Conservation (phyloP, 176 grass and related monocot genomes). For the Rhynchospora tenuis region DNA sequence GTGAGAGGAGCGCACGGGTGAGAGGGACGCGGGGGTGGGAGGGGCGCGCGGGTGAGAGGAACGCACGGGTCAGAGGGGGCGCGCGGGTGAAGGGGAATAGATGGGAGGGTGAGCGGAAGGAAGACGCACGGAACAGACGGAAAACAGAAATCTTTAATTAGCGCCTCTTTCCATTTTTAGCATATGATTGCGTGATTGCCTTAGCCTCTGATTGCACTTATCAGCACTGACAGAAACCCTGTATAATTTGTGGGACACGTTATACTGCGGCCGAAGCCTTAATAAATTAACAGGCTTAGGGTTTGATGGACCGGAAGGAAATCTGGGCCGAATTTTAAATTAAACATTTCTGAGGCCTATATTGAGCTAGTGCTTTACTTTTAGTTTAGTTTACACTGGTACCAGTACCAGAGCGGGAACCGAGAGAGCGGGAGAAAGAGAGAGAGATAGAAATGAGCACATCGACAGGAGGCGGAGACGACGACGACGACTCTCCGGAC, state of each 20-base stretch:
- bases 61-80: too few relatives aligned
- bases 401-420: neutral
- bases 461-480: constrained; percentile 27
- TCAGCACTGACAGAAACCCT: neutral
- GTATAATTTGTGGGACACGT: neutral
- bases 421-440: neutral
- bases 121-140: too few relatives aligned
- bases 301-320: neutral
- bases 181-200: too few relatives aligned
- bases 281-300: neutral
- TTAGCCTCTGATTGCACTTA: too few relatives aligned
- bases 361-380: neutral
- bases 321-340: neutral
- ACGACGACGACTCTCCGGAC: constrained; percentile 46
- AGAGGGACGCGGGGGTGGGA: too few relatives aligned
- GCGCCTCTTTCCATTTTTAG: too few relatives aligned
- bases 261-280: neutral
- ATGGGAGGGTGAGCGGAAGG: too few relatives aligned
- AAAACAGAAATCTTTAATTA: too few relatives aligned
- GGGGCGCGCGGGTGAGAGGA: too few relatives aligned
- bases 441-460: constrained; percentile 41
- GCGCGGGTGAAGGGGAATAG: too few relatives aligned
- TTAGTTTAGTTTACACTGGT: too few relatives aligned
- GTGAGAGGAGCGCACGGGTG: too few relatives aligned
- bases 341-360: neutral